phyloP scores from a whole-genome alignment of 208 protist genomes.

The Leishmania amazonensis region DNA sequence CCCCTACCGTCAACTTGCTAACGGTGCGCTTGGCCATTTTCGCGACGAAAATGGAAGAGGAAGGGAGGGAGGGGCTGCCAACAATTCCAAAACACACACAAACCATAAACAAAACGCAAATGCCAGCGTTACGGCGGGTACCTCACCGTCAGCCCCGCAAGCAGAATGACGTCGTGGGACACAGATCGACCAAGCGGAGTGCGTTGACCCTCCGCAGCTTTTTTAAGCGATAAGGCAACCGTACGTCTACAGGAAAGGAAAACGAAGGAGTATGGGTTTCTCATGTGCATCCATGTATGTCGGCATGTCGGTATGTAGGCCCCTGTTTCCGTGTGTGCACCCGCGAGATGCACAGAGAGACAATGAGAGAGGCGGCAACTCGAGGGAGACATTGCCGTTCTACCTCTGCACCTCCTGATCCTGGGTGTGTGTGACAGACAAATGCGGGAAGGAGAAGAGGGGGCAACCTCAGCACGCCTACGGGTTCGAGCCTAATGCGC shows the following conservation, averaged over 20 bases:
- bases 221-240: neutral
- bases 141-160: neutral
- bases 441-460: neutral
- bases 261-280: neutral
- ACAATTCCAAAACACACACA: neutral
- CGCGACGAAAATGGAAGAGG: neutral
- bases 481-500: neutral
- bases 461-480: no score
- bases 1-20: no score
- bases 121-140: neutral
- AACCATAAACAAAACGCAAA: neutral
- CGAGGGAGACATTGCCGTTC: neutral
- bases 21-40: constrained; percentile 3
- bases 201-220: neutral
- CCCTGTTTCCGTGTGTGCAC: no score
- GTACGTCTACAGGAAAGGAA: neutral
- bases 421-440: neutral
- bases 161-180: neutral
- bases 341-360: no score
- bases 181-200: neutral
- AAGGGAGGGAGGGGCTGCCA: neutral
- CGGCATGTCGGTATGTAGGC: no score
- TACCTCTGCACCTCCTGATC: neutral
- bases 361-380: no score
- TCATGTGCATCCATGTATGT: neutral